These are phyloP conservation scores for Nectriaceae sp. DNA, from an alignment of 2,329 filamentous ascomycete species.

Conservation along the genomic window DNA sequence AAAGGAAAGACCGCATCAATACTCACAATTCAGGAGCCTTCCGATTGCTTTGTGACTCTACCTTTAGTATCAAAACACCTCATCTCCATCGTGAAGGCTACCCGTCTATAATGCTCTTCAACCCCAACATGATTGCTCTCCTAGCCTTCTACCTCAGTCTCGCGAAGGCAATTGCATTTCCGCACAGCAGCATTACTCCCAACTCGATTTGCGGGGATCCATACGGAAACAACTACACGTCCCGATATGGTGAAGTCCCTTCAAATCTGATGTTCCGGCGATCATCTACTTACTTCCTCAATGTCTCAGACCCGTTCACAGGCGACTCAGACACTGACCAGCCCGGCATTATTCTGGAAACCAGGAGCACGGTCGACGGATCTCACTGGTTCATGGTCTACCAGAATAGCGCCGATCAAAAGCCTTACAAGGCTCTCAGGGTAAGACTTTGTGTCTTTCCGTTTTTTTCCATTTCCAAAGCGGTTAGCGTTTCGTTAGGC, in stretches of 20 bases:
- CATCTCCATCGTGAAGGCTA: too few relatives aligned
- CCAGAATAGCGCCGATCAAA: slow-evolving; percentile 21
- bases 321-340: slow-evolving; percentile 17
- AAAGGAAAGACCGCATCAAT: too few relatives aligned
- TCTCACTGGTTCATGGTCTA: slow-evolving; percentile 22
- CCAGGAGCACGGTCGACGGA: slow-evolving; percentile 4
- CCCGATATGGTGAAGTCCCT: background rate
- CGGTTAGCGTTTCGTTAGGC: too few relatives aligned
- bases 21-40: too few relatives aligned
- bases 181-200: background rate
- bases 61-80: too few relatives aligned
- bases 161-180: background rate
- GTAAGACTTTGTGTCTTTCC: background rate
- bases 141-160: too few relatives aligned
- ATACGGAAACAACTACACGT: background rate
- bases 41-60: too few relatives aligned
- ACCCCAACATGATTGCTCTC: too few relatives aligned
- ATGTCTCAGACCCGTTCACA: slow-evolving; percentile 15
- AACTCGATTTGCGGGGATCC: background rate
- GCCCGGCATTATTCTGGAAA: slow-evolving; percentile 13
- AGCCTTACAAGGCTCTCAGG: slow-evolving; percentile 22
- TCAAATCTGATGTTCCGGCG: too few relatives aligned
- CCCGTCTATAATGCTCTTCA: too few relatives aligned
- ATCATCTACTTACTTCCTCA: too few relatives aligned
- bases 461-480: too few relatives aligned